A percentile compares a stretch with the other conserved stretches of the same genome.
Conservation (phyloP, 306 rosid species). For the Cicer judaicum region DNA sequence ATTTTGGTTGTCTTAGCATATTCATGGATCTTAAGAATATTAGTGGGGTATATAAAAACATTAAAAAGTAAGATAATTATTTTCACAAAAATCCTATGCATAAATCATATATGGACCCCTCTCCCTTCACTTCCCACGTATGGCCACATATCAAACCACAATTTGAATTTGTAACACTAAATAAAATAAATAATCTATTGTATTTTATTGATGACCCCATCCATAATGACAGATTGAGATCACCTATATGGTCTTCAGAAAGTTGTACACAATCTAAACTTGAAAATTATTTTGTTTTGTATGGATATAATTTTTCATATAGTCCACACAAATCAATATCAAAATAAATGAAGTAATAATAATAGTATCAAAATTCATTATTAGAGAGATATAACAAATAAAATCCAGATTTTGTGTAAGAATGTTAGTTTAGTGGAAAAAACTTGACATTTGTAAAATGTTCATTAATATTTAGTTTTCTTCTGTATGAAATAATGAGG, state of each 20-base stretch:
- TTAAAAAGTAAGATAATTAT: constrained; percentile 41
- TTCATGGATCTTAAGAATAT: constrained; percentile 29
- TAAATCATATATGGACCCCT: constrained; percentile 26
- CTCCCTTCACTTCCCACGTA: constrained; percentile 28
- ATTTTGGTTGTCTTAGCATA: background rate
- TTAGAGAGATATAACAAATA: too few species aligned
- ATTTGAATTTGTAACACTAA: constrained; percentile 29
- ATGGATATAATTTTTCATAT: background rate
- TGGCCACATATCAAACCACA: constrained; percentile 13
- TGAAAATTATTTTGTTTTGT: background rate
- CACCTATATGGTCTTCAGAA: background rate
- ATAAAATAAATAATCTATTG: constrained; percentile 17
- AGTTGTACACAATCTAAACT: background rate
- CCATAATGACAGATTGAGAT: background rate
- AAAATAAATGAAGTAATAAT: too few species aligned
- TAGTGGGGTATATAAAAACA: constrained; percentile 24
- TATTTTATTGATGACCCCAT: constrained; percentile 6
- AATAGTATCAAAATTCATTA: too few species aligned
- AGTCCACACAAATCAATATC: too few species aligned
- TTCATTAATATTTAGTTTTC: too few species aligned
- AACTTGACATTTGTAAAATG: too few species aligned
- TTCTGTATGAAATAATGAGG: too few species aligned
- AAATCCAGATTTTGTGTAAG: too few species aligned
- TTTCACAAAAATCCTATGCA: constrained; percentile 27
- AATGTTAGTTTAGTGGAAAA: too few species aligned